Conservation (phyloP, 768 basidiomycete genomes). For the Tephrocybe sp. region DNA sequence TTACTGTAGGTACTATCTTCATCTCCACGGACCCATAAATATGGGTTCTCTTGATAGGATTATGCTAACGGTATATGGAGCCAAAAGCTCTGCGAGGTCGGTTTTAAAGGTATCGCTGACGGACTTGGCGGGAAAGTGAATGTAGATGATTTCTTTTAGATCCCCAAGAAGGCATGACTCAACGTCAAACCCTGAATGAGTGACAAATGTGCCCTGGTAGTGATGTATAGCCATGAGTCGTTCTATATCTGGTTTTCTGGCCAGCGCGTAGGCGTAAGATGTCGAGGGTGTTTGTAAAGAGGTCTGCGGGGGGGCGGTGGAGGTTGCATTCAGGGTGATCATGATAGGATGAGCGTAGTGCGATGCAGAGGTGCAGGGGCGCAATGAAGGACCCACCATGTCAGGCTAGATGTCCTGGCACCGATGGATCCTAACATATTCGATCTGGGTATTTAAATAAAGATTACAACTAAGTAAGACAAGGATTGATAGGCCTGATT, state of each 20-base stretch:
- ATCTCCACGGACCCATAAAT: neutral
- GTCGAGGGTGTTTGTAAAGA: constrained; percentile 1
- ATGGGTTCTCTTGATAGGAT: neutral
- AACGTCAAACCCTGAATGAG: constrained; percentile 9
- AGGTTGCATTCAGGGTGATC: neutral
- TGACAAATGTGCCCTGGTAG: constrained; percentile 9
- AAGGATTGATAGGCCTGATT: neutral
- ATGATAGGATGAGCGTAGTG: neutral
- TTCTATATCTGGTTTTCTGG: constrained; percentile 3
- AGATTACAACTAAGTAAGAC: neutral
- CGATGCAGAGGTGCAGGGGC: neutral
- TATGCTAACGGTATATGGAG: constrained; percentile 7
- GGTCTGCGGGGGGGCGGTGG: neutral
- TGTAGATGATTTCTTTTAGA: constrained; percentile 6
- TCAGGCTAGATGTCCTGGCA: too few species aligned
- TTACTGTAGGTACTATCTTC: neutral
- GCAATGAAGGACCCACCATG: neutral
- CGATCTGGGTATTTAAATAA: neutral
- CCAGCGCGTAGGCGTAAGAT: constrained; percentile 7
- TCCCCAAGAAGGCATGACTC: constrained; percentile 3
- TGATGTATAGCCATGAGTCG: constrained; percentile 5
- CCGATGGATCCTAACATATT: neutral
- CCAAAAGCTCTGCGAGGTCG: constrained; percentile 4
- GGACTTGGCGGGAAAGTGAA: constrained; percentile 3
- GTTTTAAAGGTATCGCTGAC: constrained; percentile 7